Conservation (phyloP, 2,329 filamentous ascomycete genomes). For the Fusarium oligoseptatum region DNA sequence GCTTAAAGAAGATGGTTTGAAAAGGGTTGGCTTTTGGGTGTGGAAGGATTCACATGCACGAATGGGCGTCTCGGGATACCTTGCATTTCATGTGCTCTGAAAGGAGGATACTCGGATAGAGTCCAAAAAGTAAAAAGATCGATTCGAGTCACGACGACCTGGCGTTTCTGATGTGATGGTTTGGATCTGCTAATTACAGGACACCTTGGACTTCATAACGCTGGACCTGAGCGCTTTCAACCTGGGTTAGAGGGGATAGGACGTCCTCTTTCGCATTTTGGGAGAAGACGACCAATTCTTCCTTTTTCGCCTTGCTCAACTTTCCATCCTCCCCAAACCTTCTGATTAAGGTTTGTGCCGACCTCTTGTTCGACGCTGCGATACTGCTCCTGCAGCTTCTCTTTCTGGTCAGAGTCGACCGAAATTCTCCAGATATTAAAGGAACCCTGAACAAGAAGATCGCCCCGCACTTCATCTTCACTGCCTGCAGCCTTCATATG, state of each 20-base stretch:
- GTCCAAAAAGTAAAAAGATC: constrained; percentile 52
- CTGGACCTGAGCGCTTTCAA: constrained; percentile 36
- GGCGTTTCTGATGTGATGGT: background rate
- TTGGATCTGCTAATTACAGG: constrained; percentile 35
- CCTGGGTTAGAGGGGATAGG: constrained; percentile 43
- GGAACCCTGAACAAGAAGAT: constrained; percentile 41
- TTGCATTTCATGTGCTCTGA: constrained; percentile 63
- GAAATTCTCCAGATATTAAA: constrained; percentile 55
- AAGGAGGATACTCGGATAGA: constrained; percentile 55
- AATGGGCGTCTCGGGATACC: constrained; percentile 69
- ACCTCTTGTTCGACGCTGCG: constrained; percentile 44
- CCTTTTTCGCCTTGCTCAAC: constrained; percentile 54
- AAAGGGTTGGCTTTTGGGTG: constrained; percentile 43
- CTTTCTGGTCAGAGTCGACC: constrained; percentile 49
- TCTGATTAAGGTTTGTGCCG: constrained; percentile 46
- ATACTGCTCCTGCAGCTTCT: constrained; percentile 53
- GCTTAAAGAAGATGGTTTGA: constrained; percentile 45
- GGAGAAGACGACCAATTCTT: constrained; percentile 58
- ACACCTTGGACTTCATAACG: constrained; percentile 45
- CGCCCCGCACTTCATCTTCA: constrained; percentile 39
- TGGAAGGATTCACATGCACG: constrained; percentile 56
- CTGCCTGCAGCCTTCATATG: constrained; percentile 55
- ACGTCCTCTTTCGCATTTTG: constrained; percentile 53
- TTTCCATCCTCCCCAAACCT: constrained; percentile 57
- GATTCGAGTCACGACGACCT: constrained; percentile 50